These are phyloP conservation scores for Ustilago curta DNA, from an alignment of 1,284 basidiomycete genomes.

Conservation along the genomic window DNA sequence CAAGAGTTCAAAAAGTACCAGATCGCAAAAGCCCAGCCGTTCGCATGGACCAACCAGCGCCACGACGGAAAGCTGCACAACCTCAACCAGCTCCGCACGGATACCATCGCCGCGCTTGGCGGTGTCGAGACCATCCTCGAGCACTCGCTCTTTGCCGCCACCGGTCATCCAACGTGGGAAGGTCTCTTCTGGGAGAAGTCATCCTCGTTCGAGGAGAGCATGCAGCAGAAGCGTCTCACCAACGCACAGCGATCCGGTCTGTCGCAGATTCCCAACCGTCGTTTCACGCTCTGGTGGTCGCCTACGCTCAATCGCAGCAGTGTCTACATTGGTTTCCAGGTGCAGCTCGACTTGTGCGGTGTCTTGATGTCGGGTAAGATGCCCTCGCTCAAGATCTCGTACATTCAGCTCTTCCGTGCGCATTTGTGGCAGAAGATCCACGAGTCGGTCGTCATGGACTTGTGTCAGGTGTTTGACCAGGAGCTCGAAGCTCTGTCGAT, in stretches of 20 bases:
- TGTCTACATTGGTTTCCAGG: conserved; percentile 99
- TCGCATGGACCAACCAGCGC: conserved; percentile 98
- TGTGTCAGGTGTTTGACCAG: conserved; percentile 96
- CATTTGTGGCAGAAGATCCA: conserved; percentile 91
- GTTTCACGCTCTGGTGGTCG: conserved; percentile 99
- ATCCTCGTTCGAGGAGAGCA: conserved; percentile 93
- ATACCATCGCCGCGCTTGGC: conserved; percentile 97
- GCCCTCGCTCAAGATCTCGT: conserved; percentile 80
- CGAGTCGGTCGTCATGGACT: conserved; percentile 92
- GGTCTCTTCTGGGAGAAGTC: conserved; percentile 74
- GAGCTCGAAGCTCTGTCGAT: conserved; percentile 98
- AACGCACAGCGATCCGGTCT: conserved; percentile 96
- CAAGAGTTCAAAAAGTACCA: conserved; percentile 99
- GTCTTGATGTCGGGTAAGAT: conserved; percentile 92
- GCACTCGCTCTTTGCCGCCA: conserved; percentile 97
- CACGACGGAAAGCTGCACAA: conserved; percentile 99
- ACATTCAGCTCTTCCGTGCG: conserved; percentile 99
- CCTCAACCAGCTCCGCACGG: conserved; percentile 97
- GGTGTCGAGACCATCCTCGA: conserved; percentile 97
- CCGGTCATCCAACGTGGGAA: conserved; percentile 78
- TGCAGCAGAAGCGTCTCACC: conserved; percentile 82
- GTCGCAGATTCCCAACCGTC: conserved; percentile 98
- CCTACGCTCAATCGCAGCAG: conserved; percentile 95
- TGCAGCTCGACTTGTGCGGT: conserved; percentile 95
- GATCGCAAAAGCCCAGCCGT: conserved; percentile 84